Percentiles rank a stretch among this genome's conserved stretches.
These are phyloP conservation scores for Rhizopogon rudus DNA, from an alignment of 768 basidiomycete genomes.

Conservation along the genomic window DNA sequence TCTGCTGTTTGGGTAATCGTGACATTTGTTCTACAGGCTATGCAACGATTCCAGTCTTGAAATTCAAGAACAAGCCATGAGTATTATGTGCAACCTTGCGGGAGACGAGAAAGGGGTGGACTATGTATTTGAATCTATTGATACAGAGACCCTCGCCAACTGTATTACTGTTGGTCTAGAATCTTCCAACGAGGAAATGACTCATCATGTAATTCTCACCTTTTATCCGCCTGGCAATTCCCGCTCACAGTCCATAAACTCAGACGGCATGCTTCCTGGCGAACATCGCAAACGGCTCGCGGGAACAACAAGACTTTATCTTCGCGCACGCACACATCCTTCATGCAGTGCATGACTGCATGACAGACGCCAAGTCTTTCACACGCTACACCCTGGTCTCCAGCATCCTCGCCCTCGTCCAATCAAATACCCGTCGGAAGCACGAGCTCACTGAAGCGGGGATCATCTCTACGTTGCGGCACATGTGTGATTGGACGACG, in stretches of 20 bases:
- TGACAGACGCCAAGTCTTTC: constrained; percentile 55
- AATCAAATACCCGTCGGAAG: constrained; percentile 31
- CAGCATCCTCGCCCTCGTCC: constrained; percentile 55
- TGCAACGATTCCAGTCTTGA: constrained; percentile 47
- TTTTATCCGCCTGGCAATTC: background rate
- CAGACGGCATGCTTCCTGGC: constrained; percentile 59
- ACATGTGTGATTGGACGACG: constrained; percentile 35
- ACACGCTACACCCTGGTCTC: constrained; percentile 57
- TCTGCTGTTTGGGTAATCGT: background rate
- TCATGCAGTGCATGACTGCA: constrained; percentile 45
- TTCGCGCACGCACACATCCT: constrained; percentile 50
- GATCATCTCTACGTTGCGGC: constrained; percentile 39
- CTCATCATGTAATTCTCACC: constrained; percentile 39
- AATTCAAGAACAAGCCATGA: constrained; percentile 69
- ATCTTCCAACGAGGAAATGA: constrained; percentile 47
- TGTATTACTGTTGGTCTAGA: constrained; percentile 45
- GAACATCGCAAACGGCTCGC: constrained; percentile 61
- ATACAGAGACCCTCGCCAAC: constrained; percentile 38
- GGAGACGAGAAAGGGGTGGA: constrained; percentile 62
- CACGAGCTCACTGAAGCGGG: constrained; percentile 37
- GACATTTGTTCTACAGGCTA: constrained; percentile 34
- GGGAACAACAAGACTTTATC: constrained; percentile 46
- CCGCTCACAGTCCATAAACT: background rate
- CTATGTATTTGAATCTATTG: constrained; percentile 53
- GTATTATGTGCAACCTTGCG: constrained; percentile 62